These are phyloP conservation scores for Diaporthe eres DNA, from an alignment of 2,329 filamentous ascomycete species.

Conservation along the genomic window DNA sequence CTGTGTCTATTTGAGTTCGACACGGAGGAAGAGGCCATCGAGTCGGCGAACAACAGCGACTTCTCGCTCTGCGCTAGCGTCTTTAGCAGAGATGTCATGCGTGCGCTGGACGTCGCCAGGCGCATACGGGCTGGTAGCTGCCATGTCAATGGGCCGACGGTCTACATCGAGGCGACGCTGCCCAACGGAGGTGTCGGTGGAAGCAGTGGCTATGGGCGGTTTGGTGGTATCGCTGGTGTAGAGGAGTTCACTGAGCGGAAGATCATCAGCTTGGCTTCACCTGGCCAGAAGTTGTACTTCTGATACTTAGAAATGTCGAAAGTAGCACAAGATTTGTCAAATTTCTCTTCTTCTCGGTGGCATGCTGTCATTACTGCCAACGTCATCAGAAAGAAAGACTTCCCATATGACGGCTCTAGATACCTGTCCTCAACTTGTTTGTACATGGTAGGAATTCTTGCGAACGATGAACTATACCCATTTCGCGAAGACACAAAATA, in stretches of 20 bases:
- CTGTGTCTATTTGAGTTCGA: slow-evolving; percentile 72
- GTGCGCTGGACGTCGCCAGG: slow-evolving; percentile 65
- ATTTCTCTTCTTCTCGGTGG: no score
- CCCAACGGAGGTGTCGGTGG: slow-evolving; percentile 59
- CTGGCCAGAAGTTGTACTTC: slow-evolving; percentile 47
- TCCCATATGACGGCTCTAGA: no score
- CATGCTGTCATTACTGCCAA: no score
- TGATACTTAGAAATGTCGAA: slow-evolving; percentile 6
- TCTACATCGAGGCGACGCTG: slow-evolving; percentile 59
- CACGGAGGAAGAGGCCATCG: slow-evolving; percentile 73
- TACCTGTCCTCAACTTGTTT: no score
- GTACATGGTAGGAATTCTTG: accelerated
- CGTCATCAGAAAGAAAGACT: no score
- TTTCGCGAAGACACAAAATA: no score
- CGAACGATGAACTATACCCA: no score
- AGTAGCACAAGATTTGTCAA: no score
- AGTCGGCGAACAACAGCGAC: slow-evolving; percentile 77
- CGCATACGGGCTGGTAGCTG: slow-evolving; percentile 69
- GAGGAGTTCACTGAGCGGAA: slow-evolving; percentile 55
- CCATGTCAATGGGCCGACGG: slow-evolving; percentile 59
- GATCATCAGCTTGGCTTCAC: slow-evolving; percentile 51
- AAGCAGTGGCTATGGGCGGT: slow-evolving; percentile 59
- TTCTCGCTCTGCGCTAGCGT: slow-evolving; percentile 76
- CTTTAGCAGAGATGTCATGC: slow-evolving; percentile 73
- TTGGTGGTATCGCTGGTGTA: slow-evolving; percentile 53